A percentile compares a stretch with the other conserved stretches of the same genome.
Evolutionary conservation across 1,139 yeast species (phyloP).

Genomic region (Geotrichum histeridarum): DNA sequence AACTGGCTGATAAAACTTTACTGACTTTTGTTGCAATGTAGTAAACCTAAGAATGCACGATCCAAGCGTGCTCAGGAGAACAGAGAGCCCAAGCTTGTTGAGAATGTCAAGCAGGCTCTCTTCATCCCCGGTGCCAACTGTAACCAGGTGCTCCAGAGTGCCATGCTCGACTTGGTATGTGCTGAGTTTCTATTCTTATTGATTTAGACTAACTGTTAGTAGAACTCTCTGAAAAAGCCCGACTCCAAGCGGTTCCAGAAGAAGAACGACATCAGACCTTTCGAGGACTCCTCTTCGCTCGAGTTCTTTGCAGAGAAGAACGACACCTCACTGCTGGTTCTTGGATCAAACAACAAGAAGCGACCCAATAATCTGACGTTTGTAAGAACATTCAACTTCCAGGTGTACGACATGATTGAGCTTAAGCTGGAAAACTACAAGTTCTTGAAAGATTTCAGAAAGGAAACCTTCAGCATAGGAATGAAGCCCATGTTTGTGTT

Average conservation of each 20-base stretch:
- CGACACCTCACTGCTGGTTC: conserved; percentile 80
- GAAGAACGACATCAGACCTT: conserved; percentile 86
- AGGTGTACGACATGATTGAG: conserved; percentile 92
- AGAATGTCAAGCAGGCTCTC: conserved; percentile 83
- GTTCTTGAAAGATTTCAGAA: conserved; percentile 68
- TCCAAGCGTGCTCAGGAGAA: conserved; percentile 90
- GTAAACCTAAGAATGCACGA: conserved; percentile 89
- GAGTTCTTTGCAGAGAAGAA: conserved; percentile 95
- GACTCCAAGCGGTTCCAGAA: conserved; percentile 78
- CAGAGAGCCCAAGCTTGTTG: conserved; percentile 81
- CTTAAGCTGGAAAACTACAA: conserved; percentile 66
- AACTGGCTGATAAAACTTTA: background rate
- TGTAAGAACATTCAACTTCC: conserved; percentile 82
- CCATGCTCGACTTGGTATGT: conserved; percentile 65
- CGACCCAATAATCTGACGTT: conserved; percentile 89
- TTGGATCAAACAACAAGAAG: conserved; percentile 79
- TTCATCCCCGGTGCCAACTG: conserved; percentile 87
- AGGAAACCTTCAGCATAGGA: conserved; percentile 78
- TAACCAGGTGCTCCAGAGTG: conserved; percentile 76
- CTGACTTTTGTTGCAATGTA: conserved; percentile 17
- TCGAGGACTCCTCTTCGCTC: conserved; percentile 80
- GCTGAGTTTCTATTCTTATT: background rate
- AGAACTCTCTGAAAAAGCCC: conserved; percentile 85
- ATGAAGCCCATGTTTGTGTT: conserved; percentile 91
- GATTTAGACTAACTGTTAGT: background rate